Percentiles rank a stretch among this genome's conserved stretches.
These are phyloP conservation scores for Sclerotinia sclerotiorum DNA, from an alignment of 2,329 filamentous ascomycete genomes.

Conservation along the genomic window DNA sequence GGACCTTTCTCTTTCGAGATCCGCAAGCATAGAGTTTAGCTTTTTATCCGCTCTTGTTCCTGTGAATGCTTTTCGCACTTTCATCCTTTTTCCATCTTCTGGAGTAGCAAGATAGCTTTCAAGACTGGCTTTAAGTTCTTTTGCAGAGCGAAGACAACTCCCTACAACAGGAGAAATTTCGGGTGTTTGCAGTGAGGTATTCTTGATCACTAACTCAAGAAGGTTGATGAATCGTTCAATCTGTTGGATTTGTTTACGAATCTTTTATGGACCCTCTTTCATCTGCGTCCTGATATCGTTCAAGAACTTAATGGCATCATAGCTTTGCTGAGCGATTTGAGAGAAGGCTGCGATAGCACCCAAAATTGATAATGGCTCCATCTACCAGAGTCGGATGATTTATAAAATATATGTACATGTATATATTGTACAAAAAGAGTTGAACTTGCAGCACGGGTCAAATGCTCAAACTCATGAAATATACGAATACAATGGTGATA, in stretches of 20 bases:
- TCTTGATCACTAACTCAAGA: not conserved
- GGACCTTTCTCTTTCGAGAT: conserved; percentile 22
- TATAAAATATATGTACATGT: no score
- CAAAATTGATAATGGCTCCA: conserved; percentile 22
- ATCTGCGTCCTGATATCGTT: conserved; percentile 16
- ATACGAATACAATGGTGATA: not conserved
- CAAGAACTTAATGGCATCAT: conserved; percentile 4
- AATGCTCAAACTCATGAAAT: not conserved
- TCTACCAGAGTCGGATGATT: not conserved
- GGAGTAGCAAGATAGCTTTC: not conserved
- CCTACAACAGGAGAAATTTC: not conserved
- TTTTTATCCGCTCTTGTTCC: conserved; percentile 13
- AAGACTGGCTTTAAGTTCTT: conserved; percentile 4
- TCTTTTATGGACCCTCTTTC: not conserved
- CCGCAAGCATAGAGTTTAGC: not conserved
- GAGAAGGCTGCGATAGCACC: conserved; percentile 22
- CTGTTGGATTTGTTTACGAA: conserved; percentile 10
- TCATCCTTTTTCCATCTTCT: not conserved
- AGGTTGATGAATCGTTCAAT: conserved; percentile 17
- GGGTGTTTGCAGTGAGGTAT: conserved; percentile 12
- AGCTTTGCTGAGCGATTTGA: conserved; percentile 17
- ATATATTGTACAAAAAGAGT: not conserved
- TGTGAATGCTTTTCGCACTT: conserved; percentile 15
- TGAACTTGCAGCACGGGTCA: not conserved
- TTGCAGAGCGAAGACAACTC: conserved; percentile 4